These are phyloP conservation scores for Xerophyta viscosa DNA, from an alignment of 106 monocot species.

Conservation along the genomic window DNA sequence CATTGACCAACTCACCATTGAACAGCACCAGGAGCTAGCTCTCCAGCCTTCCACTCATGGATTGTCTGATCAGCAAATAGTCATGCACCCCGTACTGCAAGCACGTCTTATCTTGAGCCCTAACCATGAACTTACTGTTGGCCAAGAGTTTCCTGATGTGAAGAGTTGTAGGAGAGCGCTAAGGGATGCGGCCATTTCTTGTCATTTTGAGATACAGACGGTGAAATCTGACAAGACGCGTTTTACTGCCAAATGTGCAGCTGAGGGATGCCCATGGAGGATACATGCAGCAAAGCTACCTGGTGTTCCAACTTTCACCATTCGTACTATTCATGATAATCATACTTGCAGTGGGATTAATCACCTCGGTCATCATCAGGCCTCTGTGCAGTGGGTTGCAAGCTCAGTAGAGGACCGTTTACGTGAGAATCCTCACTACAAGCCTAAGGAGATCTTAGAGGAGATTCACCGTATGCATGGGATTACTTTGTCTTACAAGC, in stretches of 20 bases:
- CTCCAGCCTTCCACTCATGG: conserved; percentile 42
- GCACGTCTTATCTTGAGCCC: conserved; percentile 32
- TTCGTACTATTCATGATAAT: conserved; percentile 77
- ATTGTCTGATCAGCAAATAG: conserved; percentile 31
- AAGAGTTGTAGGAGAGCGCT: conserved; percentile 86
- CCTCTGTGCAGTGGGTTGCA: conserved; percentile 97
- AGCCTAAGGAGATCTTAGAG: conserved; percentile 95
- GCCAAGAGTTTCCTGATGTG: conserved; percentile 92
- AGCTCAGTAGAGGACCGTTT: conserved; percentile 84
- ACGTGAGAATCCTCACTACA: conserved; percentile 89
- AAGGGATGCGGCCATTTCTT: conserved; percentile 83
- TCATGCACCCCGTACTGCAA: conserved; percentile 44
- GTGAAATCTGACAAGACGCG: conserved; percentile 96
- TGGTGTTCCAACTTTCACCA: conserved; percentile 88
- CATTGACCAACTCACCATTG: conserved; percentile 48
- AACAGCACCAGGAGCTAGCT: conserved; percentile 55
- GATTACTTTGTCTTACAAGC: conserved; percentile 93
- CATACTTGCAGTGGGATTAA: conserved; percentile 70
- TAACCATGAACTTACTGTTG: conserved; percentile 51
- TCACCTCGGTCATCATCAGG: conserved; percentile 96
- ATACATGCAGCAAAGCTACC: conserved; percentile 95
- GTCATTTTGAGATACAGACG: conserved; percentile 94
- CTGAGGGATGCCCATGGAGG: conserved; percentile 86
- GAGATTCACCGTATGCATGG: conserved; percentile 92
- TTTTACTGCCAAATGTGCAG: conserved; percentile 89